Base-by-base conservation (phyloP, 2,329 filamentous ascomycete species). In the Fusarium sp. region DNA sequence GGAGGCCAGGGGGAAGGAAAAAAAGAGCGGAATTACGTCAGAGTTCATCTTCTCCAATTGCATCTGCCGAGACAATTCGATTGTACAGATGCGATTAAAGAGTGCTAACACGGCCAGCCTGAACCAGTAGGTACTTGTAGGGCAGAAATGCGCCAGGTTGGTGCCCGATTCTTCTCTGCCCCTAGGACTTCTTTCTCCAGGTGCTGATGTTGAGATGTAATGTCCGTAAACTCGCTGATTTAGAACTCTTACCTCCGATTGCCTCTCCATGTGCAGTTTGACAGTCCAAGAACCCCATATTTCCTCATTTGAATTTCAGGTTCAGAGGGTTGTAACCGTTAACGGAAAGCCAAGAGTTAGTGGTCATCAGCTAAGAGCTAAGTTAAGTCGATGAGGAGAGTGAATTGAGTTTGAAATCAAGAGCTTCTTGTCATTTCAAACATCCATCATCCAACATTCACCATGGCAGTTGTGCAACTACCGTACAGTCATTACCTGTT, bases 21-120 rank as follows among this genome's bases (percentile, higher is more conserved):
- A 57, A 37, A 33, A 44, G 27, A 18, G 29, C n/a, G 46, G 38
- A 62, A 73, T 70, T 70, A 73, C 70, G 70, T 73, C 70, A 73
- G 65, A 62, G 27, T 39, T 38, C 19, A 63, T 67, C 55, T 59
- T 16, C 55, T 35, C 31, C 54, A 51, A 39, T 27, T 46, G 19
- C 9, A 29, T 51, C 21, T 55, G 31, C 64, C 38, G 41, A 60
- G 59, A 69, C 55, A 62, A 16, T 57, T 60, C 19, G 58, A 60
- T 41, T 48, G 60, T 52, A 33, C 62, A 18, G 29, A 42, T 38
- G 21, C 45, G 27, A 44, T 42, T 55, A 25, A 44, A 31, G 44
- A 51, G 49, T 33, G 37, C 19, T 16, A 10, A 21, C 21, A 59
- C 55, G 31, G 21, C 33, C n/a, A 39, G 35, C 33, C 45, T 55